phyloP scores from a whole-genome alignment of 345 rosid genomes.

The Firmiana major region DNA sequence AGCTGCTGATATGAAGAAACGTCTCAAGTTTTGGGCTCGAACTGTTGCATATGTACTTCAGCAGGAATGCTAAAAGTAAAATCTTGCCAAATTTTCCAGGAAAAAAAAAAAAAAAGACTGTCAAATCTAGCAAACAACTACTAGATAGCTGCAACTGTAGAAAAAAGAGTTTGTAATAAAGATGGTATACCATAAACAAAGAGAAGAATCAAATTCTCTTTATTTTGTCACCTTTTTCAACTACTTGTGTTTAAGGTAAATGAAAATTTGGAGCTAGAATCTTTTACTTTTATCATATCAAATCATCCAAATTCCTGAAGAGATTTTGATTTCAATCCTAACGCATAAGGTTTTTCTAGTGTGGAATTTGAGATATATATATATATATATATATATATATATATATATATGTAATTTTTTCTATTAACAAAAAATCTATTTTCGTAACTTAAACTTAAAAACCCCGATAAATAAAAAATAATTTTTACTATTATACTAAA shows the following conservation, averaged over 20 bases:
- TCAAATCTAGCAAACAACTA: background rate
- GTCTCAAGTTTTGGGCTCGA: slow-evolving; percentile 57
- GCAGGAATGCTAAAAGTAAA: slow-evolving; percentile 28
- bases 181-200: background rate
- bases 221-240: background rate
- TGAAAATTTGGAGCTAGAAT: background rate
- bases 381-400: too few relatives aligned
- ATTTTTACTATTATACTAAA: too few relatives aligned
- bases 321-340: too few relatives aligned
- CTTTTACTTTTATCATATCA: background rate
- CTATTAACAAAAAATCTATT: too few relatives aligned
- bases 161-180: background rate
- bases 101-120: background rate
- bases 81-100: background rate
- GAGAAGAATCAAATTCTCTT: slow-evolving; percentile 3
- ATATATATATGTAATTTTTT: too few relatives aligned
- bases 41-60: slow-evolving; percentile 46
- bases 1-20: slow-evolving; percentile 53
- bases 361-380: too few relatives aligned
- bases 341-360: too few relatives aligned
- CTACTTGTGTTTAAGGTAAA: background rate
- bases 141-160: background rate
- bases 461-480: too few relatives aligned
- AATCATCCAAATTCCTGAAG: background rate
- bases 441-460: too few relatives aligned